phyloP scores from a whole-genome alignment of 2,329 filamentous ascomycete genomes.

The Aspergillus alliaceus region DNA sequence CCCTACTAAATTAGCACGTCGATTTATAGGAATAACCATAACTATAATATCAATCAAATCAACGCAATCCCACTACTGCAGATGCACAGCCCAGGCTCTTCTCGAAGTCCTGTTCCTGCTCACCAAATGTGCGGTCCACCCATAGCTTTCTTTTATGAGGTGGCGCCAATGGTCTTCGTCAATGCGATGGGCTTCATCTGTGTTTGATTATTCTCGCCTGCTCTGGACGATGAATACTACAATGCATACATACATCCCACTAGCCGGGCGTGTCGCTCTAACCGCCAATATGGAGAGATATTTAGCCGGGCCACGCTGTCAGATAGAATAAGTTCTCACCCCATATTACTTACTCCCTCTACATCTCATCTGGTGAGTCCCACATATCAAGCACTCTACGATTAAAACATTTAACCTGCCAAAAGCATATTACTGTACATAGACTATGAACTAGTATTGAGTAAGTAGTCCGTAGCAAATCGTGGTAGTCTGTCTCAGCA shows the following conservation, averaged over 20 bases:
- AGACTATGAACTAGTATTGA: neutral
- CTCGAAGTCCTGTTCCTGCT: neutral
- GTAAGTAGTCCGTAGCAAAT: neutral
- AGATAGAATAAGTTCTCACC: neutral
- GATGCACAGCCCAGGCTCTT: neutral
- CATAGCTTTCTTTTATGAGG: neutral
- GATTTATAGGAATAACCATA: neutral
- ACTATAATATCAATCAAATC: neutral
- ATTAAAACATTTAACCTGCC: neutral
- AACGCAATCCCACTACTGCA: conserved; percentile 12
- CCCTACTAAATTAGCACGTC: neutral
- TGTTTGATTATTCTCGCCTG: neutral
- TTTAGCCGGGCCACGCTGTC: neutral
- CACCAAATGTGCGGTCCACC: neutral
- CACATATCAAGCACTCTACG: neutral
- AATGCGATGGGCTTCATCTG: neutral
- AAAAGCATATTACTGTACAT: neutral
- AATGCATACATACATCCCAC: conserved; percentile 18
- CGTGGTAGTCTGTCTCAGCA: neutral
- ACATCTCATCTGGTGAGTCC: neutral
- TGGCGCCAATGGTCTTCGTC: neutral
- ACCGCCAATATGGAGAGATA: neutral
- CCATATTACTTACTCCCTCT: neutral
- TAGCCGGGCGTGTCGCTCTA: conserved; percentile 7
- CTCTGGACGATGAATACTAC: neutral